Percentiles rank a stretch among this genome's conserved stretches.
phyloP scores from a whole-genome alignment of 805 yeast genomes.

The Candida palmyrensis region DNA sequence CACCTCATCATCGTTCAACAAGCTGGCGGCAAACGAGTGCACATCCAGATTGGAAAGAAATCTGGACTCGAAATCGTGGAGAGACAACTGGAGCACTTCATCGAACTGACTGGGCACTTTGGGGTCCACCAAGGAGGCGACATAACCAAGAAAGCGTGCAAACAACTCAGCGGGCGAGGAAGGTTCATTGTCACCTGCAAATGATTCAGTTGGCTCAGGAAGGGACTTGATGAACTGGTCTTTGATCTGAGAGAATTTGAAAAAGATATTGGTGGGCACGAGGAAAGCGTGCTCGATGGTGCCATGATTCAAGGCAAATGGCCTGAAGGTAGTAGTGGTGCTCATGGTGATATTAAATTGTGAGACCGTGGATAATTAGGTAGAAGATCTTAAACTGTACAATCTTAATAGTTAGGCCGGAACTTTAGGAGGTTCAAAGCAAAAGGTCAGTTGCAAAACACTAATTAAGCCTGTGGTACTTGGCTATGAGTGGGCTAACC shows the following conservation, averaged over 20 bases:
- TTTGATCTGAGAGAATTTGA: constrained; percentile 80
- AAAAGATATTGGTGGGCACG: constrained; percentile 76
- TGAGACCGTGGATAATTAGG: too few relatives aligned
- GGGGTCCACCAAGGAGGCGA: constrained; percentile 45
- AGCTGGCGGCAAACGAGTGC: constrained; percentile 77
- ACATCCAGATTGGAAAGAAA: constrained; percentile 65
- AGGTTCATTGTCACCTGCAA: constrained; percentile 85
- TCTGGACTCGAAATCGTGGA: constrained; percentile 80
- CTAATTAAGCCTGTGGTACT: background rate
- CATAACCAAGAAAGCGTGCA: constrained; percentile 76
- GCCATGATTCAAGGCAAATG: constrained; percentile 80
- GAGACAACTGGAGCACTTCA: constrained; percentile 63
- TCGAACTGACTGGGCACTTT: constrained; percentile 53
- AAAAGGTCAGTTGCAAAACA: background rate
- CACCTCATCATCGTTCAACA: constrained; percentile 49
- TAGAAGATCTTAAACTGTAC: too few relatives aligned
- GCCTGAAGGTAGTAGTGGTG: constrained; percentile 42
- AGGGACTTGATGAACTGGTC: constrained; percentile 77
- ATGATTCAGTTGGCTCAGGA: constrained; percentile 78
- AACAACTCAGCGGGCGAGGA: constrained; percentile 79
- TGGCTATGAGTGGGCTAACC: background rate
- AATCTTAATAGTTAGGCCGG: background rate
- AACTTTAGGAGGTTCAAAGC: background rate
- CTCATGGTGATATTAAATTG: background rate
- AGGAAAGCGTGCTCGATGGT: constrained; percentile 81